Percentiles rank a stretch among this genome's conserved stretches.
Conservation (phyloP, 2,329 filamentous ascomycete species). For the Scedosporium minutisporum region DNA sequence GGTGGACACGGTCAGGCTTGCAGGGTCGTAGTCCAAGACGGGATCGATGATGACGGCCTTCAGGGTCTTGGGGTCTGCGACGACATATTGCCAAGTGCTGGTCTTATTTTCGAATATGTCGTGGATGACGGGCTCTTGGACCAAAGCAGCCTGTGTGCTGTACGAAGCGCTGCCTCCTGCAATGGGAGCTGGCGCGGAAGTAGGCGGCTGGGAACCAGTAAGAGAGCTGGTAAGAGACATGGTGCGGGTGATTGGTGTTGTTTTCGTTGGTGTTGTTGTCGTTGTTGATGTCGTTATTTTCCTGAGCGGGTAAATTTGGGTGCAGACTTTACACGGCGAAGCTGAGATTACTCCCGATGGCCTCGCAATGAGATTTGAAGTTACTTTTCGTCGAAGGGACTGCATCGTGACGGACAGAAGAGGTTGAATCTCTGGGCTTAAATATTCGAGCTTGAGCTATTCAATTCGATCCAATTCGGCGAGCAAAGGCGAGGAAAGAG, state of each 20-base stretch:
- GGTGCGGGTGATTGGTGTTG: no score
- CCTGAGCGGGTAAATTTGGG: neutral
- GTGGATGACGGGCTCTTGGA: conserved; percentile 25
- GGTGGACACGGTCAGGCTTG: conserved; percentile 32
- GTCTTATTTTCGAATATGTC: conserved; percentile 30
- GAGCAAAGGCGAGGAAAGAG: no score
- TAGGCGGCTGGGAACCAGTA: no score
- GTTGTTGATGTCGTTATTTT: neutral
- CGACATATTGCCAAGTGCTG: conserved; percentile 50
- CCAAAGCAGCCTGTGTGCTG: neutral
- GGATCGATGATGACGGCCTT: conserved; percentile 50
- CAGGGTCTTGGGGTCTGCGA: conserved; percentile 40
- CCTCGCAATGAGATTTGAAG: neutral
- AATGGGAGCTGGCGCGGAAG: no score
- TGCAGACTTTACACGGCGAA: neutral
- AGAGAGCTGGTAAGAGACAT: no score
- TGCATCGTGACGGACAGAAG: neutral
- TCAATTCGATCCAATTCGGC: no score
- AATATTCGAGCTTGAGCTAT: no score
- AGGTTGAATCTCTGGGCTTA: no score
- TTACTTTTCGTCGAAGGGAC: neutral
- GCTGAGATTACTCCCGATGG: neutral
- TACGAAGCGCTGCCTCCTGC: neutral
- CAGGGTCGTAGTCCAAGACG: conserved; percentile 46
- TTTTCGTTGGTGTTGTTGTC: neutral